Evolutionary conservation across 2,329 filamentous ascomycete species (phyloP), one percentile per base, ranked within the genome.

Genomic region (Diaporthe sp.): DNA sequence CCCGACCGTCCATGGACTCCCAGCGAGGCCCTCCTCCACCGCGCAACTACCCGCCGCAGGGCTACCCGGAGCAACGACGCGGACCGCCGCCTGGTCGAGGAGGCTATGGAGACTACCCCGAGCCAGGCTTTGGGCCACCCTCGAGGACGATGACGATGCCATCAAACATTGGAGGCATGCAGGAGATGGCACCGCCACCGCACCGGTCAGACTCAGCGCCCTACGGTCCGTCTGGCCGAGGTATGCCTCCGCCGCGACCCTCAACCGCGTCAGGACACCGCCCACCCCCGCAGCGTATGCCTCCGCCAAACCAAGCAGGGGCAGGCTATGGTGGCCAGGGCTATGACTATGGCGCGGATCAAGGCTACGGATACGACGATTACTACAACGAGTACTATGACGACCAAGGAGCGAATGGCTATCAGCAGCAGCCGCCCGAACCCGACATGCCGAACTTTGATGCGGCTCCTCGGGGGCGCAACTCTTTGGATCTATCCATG

Each of bases 121-220:
- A 85, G 25, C 83, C 85, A 61, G 82, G 81, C 8, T 91, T 88
- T 77, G 88, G 84, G 0, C 86, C 88, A 2, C 89, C 88, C 12
- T 79, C 83, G n/a, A 85, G 91, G 77, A 92, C 90, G 73, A 89
- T 88, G 86, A 92, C 91, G 7, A 90, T 92, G 88, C 90, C 90
- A 2, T 81, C 85, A 4, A 86, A 88, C 72, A 82, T 84, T 77
- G 82, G 84, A 44, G 84, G 68, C 25, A 73, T 84, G 81, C 79
- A 79, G 9, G 80, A 82, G 65, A 80, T 76, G 17, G 80, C 80
- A 27, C 79, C 80, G 42, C 84, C 81, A 39, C 79, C 78, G 30
- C 83, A 82, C 51, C 83, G 85, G 39, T 81, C 81, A 73, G 88
- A 86, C 55, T 86, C 85, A 61, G 85, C 84, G 55, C 85, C 88